Percentiles rank a stretch among this genome's conserved stretches.
Evolutionary conservation across 345 rosid species (phyloP).

Genomic region (Rhizophora mangle): DNA sequence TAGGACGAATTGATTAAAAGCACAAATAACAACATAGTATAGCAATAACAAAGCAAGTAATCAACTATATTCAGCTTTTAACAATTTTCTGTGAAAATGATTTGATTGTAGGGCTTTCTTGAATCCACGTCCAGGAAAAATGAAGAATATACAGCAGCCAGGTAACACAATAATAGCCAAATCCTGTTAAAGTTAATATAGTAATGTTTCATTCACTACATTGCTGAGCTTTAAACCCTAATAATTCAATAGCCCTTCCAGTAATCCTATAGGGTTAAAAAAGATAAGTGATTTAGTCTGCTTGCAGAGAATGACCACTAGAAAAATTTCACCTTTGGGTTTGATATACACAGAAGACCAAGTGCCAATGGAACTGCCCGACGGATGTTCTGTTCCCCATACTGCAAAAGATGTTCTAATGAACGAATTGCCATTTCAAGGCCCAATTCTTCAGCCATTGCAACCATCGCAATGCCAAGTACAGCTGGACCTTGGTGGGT

Average conservation of each 20-base stretch:
- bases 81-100: too few relatives aligned
- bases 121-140: neutral
- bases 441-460: slow-evolving; percentile 98
- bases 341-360: slow-evolving; percentile 94
- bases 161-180: too few relatives aligned
- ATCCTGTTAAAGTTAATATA: too few relatives aligned
- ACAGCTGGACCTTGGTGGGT: slow-evolving; percentile 93
- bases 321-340: slow-evolving; percentile 61
- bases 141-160: neutral
- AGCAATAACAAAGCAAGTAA: too few relatives aligned
- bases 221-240: too few relatives aligned
- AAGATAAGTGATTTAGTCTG: too few relatives aligned
- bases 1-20: neutral
- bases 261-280: too few relatives aligned
- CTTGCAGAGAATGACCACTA: neutral
- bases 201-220: too few relatives aligned
- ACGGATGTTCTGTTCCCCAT: slow-evolving; percentile 86
- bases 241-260: too few relatives aligned
- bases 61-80: too few relatives aligned
- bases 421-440: slow-evolving; percentile 96
- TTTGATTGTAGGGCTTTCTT: neutral
- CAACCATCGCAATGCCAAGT: slow-evolving; percentile 96
- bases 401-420: slow-evolving; percentile 86
- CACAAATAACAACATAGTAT: neutral
- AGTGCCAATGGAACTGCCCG: slow-evolving; percentile 95